Conservation (phyloP, 805 yeast species). For the Yamadazyma insecticola region DNA sequence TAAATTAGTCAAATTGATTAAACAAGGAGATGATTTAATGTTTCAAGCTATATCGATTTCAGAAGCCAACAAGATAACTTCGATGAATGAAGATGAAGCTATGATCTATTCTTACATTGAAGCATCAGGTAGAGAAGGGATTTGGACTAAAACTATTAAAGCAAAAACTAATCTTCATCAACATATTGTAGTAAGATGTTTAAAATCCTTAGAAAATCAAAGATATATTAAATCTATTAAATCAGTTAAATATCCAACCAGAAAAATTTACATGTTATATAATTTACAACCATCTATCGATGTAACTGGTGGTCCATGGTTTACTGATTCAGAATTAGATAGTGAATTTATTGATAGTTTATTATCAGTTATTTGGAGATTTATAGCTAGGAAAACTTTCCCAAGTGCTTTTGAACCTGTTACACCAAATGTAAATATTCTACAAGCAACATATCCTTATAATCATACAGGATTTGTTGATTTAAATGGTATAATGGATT, state of each 20-base stretch:
- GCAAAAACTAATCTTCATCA: slow-evolving; percentile 87
- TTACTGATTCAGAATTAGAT: slow-evolving; percentile 91
- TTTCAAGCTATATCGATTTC: slow-evolving; percentile 70
- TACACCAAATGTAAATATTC: slow-evolving; percentile 26
- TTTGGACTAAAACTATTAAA: slow-evolving; percentile 90
- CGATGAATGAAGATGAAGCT: slow-evolving; percentile 84
- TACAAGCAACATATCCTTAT: slow-evolving; percentile 52
- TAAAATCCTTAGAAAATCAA: slow-evolving; percentile 75
- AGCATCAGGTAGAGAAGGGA: slow-evolving; percentile 91
- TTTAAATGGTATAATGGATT: slow-evolving; percentile 68
- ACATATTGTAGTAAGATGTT: slow-evolving; percentile 79
- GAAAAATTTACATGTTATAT: slow-evolving; percentile 94
- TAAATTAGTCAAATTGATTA: slow-evolving; percentile 65
- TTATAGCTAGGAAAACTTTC: slow-evolving; percentile 66
- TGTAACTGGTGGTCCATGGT: slow-evolving; percentile 99
- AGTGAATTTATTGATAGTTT: slow-evolving; percentile 87
- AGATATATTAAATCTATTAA: slow-evolving; percentile 85
- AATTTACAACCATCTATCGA: slow-evolving; percentile 91
- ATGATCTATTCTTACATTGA: slow-evolving; percentile 88
- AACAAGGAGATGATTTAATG: slow-evolving; percentile 59
- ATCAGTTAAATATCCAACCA: slow-evolving; percentile 85
- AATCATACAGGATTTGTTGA: slow-evolving; percentile 62
- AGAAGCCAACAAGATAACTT: slow-evolving; percentile 73
- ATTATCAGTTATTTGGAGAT: slow-evolving; percentile 83
- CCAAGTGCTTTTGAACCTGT: slow-evolving; percentile 64